Conservation (phyloP, 768 basidiomycete genomes). For the Hydnum rufescens region DNA sequence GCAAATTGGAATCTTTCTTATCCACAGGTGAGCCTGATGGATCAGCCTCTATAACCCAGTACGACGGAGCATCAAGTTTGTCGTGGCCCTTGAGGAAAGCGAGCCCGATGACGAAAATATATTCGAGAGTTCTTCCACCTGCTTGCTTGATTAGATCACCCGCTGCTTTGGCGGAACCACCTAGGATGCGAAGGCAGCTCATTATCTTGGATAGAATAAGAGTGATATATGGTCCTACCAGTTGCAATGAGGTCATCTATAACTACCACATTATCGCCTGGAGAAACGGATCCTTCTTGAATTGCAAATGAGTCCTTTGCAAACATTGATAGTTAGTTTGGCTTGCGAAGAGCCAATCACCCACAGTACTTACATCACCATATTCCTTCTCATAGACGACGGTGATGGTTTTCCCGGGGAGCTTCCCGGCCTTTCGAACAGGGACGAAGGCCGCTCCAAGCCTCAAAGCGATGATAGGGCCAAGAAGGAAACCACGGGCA, state of each 20-base stretch:
- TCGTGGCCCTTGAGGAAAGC: slow-evolving; percentile 51
- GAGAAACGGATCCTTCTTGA: slow-evolving; percentile 66
- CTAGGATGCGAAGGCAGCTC: slow-evolving; percentile 19
- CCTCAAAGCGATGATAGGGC: slow-evolving; percentile 77
- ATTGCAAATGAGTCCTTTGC: slow-evolving; percentile 84
- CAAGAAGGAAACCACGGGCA: slow-evolving; percentile 87
- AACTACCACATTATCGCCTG: slow-evolving; percentile 68
- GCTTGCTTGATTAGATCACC: slow-evolving; percentile 69
- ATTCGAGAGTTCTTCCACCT: slow-evolving; percentile 75
- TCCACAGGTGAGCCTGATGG: too few species aligned
- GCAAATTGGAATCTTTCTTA: too few species aligned
- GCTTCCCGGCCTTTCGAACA: slow-evolving; percentile 81
- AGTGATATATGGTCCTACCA: slow-evolving; percentile 27
- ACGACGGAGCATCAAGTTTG: slow-evolving; percentile 71
- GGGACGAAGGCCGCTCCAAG: slow-evolving; percentile 91
- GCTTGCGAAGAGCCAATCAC: not conserved
- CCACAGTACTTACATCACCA: slow-evolving; percentile 33
- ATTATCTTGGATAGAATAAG: not conserved
- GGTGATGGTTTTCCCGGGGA: slow-evolving; percentile 68
- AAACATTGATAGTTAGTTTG: not conserved
- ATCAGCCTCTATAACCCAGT: slow-evolving; percentile 67
- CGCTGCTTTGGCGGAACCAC: slow-evolving; percentile 85
- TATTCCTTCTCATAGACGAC: slow-evolving; percentile 85
- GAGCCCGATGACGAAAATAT: slow-evolving; percentile 84
- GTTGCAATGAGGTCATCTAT: slow-evolving; percentile 95